phyloP scores from a whole-genome alignment of 2,329 filamentous ascomycete genomes.

The Chrysosporium queenslandicum region DNA sequence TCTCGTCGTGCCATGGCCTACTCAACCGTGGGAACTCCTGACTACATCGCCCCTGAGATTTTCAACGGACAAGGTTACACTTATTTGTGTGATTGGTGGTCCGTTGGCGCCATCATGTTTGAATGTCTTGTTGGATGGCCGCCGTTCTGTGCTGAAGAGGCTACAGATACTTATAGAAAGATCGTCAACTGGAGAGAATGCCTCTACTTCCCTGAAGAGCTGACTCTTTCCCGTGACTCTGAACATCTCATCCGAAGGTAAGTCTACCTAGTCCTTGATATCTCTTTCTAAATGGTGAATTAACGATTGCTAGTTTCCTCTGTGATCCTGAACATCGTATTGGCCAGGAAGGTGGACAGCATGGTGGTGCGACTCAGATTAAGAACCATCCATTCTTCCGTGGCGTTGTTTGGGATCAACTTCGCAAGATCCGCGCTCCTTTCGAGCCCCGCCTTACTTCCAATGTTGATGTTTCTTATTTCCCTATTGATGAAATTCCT shows the following conservation, averaged over 20 bases:
- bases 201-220: slow-evolving; percentile 92
- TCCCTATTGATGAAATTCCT: slow-evolving; percentile 96
- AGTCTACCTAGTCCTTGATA: slow-evolving; percentile 24
- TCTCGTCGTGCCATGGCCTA: slow-evolving; percentile 93
- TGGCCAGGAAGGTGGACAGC: slow-evolving; percentile 52
- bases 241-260: slow-evolving; percentile 89
- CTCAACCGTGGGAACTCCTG: slow-evolving; percentile 93
- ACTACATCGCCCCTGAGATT: slow-evolving; percentile 98
- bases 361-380: slow-evolving; percentile 76
- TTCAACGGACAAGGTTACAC: slow-evolving; percentile 95
- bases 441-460: slow-evolving; percentile 91
- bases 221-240: slow-evolving; percentile 75
- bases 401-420: slow-evolving; percentile 85
- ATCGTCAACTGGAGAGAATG: slow-evolving; percentile 98
- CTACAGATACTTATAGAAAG: slow-evolving; percentile 96
- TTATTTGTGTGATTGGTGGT: slow-evolving; percentile 99
- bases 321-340: slow-evolving; percentile 90
- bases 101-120: slow-evolving; percentile 97
- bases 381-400: slow-evolving; percentile 94
- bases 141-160: slow-evolving; percentile 95
- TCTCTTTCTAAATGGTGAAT: background rate
- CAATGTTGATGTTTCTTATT: slow-evolving; percentile 94
- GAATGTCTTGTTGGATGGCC: slow-evolving; percentile 98
- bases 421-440: slow-evolving; percentile 85
- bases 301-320: slow-evolving; percentile 56